Evolutionary conservation across 2,329 filamentous ascomycete species (phyloP).

Genomic region (Sporothrix brunneoviolacea): DNA sequence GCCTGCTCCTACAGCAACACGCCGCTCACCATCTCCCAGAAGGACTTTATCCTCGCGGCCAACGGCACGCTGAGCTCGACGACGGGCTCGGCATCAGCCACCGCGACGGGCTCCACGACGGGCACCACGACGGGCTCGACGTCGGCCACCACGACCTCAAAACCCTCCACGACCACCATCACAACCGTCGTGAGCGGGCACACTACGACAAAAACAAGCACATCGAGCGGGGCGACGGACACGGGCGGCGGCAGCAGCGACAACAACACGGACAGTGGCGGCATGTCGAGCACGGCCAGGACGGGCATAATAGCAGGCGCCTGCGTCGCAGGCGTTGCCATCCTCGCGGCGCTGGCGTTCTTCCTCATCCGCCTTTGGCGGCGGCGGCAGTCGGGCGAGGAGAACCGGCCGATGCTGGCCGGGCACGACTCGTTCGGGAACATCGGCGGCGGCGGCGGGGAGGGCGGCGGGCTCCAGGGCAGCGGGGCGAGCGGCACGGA

Average conservation of each 20-base stretch:
- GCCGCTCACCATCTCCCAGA: constrained; percentile 34
- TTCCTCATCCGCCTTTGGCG: constrained; percentile 22
- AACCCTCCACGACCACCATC: constrained; percentile 13
- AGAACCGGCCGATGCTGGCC: constrained; percentile 26
- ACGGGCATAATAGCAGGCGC: constrained; percentile 24
- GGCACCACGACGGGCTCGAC: constrained; percentile 13
- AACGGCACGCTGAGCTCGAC: constrained; percentile 9
- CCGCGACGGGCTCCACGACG: constrained; percentile 10
- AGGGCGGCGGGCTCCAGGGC: constrained; percentile 13
- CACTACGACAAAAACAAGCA: constrained; percentile 13
- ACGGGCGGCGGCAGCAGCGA: background rate
- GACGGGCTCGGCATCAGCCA: constrained; percentile 11
- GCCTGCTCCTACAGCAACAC: constrained; percentile 40
- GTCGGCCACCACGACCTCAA: constrained; percentile 5
- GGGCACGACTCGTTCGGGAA: background rate
- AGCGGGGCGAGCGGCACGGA: background rate
- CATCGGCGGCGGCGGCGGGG: constrained; percentile 21
- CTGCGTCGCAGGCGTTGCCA: constrained; percentile 16
- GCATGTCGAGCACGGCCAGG: constrained; percentile 21
- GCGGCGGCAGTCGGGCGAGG: constrained; percentile 19
- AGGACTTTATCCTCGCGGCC: constrained; percentile 34
- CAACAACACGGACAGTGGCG: constrained; percentile 5
- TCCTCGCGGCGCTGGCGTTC: constrained; percentile 17
- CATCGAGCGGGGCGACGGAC: constrained; percentile 3
- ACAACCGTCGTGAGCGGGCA: constrained; percentile 8